Percentiles rank a stretch among this genome's conserved stretches.
Conservation (phyloP, 176 grass and related monocot genomes). For the Juncus effusus region DNA sequence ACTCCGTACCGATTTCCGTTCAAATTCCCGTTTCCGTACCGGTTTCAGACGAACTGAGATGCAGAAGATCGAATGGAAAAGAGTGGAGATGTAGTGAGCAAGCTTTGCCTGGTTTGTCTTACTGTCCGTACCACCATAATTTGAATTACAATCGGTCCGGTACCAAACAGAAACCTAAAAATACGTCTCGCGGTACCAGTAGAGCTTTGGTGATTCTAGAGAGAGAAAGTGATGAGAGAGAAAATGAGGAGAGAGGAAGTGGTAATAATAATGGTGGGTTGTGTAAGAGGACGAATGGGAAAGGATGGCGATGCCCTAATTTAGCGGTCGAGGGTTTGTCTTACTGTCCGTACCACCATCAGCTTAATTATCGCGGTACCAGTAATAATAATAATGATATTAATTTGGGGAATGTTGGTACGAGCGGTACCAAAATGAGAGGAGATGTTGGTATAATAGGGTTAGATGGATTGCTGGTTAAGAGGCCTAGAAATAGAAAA, state of each 20-base stretch:
- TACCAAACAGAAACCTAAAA: conserved; percentile 11
- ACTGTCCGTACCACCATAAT: conserved; percentile 44
- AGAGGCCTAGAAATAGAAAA: background rate
- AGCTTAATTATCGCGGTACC: conserved; percentile 23
- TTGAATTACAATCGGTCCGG: conserved; percentile 16
- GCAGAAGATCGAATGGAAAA: conserved; percentile 23
- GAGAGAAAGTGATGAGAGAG: background rate
- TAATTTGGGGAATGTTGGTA: background rate
- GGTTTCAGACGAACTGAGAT: conserved; percentile 15
- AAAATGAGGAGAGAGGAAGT: too few relatives aligned
- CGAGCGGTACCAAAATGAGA: conserved; percentile 18
- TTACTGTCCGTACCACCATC: conserved; percentile 29
- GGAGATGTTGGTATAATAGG: conserved; percentile 4
- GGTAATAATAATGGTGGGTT: background rate
- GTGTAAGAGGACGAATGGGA: conserved; percentile 20
- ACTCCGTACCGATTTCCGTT: too few relatives aligned
- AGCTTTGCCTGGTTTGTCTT: conserved; percentile 23
- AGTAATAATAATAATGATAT: background rate
- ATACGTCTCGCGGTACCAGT: conserved; percentile 13
- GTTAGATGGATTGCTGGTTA: background rate
- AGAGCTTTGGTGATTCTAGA: background rate
- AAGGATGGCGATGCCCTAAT: conserved; percentile 30
- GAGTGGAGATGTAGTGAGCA: conserved; percentile 29
- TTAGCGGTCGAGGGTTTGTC: conserved; percentile 21
- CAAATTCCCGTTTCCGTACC: too few relatives aligned